Base-by-base conservation (phyloP, 257 asterid species). In the Lantana camara region DNA sequence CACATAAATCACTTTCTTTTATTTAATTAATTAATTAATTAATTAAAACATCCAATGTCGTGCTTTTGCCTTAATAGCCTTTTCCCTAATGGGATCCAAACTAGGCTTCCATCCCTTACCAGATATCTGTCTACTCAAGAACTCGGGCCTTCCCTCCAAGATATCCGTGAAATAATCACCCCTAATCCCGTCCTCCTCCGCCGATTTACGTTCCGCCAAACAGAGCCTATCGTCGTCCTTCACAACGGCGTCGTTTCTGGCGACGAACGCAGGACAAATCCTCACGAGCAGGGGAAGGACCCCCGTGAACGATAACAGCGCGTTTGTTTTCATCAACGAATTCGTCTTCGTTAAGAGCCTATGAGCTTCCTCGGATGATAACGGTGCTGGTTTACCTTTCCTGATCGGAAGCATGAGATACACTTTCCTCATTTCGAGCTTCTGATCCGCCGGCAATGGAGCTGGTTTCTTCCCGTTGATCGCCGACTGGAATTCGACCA, bases 41-140 rank as follows among this genome's bases (percentile, higher is more conserved):
- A 35, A 2, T 64, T 12, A 72, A 51, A 82, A 52, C 71, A 82
- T 37, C 95, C 96, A 85, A 66, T 80, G 88, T 1, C 76, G 84
- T 40, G 72, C 72, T 70, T 80, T 88, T 0, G 70, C 76, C 71
- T 83, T 80, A 30, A 77, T 52, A 16, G 56, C 71, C 70, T 77
- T 89, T 65, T 92, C 97, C 54, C 51, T 80, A 40, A 92, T 89
- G 16, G 98, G 79, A 47, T 92, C 96, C 81, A 89, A 82, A 69
- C 88, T 92, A 1, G 98, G 97, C 57, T 83, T 92, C 98, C 98
- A 92, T 23, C 87, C 95, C 66, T 83, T 92, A 11, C 95, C 96
- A 1, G 98, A 89, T 4, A 89, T 41, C 37, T 86, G 92, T 72
- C 86, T 69, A 79, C 85, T 80, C 60, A 92, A 63, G 66, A 66